A percentile compares a stretch with the other conserved stretches of the same genome.
These are phyloP conservation scores for Forsythia viridissima DNA, from an alignment of 257 asterid species.

Conservation along the genomic window DNA sequence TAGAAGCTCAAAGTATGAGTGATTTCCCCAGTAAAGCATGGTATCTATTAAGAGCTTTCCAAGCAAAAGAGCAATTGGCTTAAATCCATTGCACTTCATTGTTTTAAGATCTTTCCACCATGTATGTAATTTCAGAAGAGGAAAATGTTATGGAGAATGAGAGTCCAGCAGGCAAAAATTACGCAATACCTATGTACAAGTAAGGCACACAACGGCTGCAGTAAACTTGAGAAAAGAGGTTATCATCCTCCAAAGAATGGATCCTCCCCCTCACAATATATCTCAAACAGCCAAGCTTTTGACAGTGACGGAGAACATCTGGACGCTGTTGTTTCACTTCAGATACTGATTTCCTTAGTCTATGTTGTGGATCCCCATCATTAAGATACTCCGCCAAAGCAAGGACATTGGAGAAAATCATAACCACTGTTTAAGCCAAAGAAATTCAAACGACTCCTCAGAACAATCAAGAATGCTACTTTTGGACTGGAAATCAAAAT, in stretches of 20 bases:
- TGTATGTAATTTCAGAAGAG: too few relatives aligned
- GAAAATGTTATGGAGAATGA: too few relatives aligned
- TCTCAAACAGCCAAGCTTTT: conserved; percentile 25
- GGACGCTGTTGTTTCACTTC: conserved; percentile 31
- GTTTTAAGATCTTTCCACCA: too few relatives aligned
- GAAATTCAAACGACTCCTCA: not conserved
- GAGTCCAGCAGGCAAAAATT: too few relatives aligned
- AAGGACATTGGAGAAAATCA: conserved; percentile 24
- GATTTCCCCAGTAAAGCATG: too few relatives aligned
- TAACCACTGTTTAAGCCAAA: not conserved
- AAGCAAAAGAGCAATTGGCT: not conserved
- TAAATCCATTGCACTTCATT: too few relatives aligned
- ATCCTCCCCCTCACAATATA: conserved; percentile 18
- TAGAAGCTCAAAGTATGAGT: too few relatives aligned
- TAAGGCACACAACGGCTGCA: not conserved
- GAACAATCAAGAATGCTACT: not conserved
- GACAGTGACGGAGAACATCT: conserved; percentile 16
- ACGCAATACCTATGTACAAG: not conserved
- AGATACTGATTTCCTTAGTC: conserved; percentile 29
- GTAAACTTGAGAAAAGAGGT: not conserved
- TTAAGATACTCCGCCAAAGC: conserved; percentile 38
- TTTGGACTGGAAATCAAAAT: not conserved
- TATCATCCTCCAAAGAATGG: conserved; percentile 11
- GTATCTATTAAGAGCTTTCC: not conserved
- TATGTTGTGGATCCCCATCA: conserved; percentile 27